Evolutionary conservation across 2,329 filamentous ascomycete species (phyloP), one percentile per base, ranked within the genome.

Genomic region (Acephala macrosclerotiorum): DNA sequence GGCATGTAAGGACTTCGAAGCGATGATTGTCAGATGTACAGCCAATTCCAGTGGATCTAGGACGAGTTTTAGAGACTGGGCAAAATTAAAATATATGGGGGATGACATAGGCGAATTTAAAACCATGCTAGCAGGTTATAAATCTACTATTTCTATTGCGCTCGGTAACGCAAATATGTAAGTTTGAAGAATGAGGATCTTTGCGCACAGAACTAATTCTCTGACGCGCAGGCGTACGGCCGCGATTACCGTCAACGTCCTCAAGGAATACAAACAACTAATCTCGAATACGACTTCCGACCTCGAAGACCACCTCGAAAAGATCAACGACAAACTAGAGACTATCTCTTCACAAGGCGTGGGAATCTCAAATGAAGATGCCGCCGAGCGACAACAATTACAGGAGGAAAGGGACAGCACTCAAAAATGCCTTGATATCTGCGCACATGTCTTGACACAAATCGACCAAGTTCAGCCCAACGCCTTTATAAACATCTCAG

Each of bases 51-150:
- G 68, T 25, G 73, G 67, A 36, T 71, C 68, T 65, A 73, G 76
- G 61, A 74, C 76, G 25, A 83, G 79, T 70, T 82, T 83, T 70
- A 77, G 79, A 55, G 81, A 82, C 68, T 83, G 79, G 81, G 78
- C 79, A 4, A 80, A 75, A 70, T 68, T 83, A 55, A 78, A 68
- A 65, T 83, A 82, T 60, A 80, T 82, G 76, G 79, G 78, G 33
- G 77, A 81, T 51, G 75, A 81, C 66, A 79, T 83, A 53, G 76
- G 79, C 66, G 76, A 75, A 58, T 83, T 83, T 62, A 76, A 74
- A 45, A 70, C 76, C 25, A 68, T 80, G 45, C 67, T 83, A 36
- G 76, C 79, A 47, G 75, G 76, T 49, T 83, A 83, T 65, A 82
- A 80, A 66, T 71, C 76, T 57, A 80, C 78, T 33, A 79, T 81